Evolutionary conservation across 2,329 filamentous ascomycete species (phyloP).

Genomic region (Blumeriella jaapii): DNA sequence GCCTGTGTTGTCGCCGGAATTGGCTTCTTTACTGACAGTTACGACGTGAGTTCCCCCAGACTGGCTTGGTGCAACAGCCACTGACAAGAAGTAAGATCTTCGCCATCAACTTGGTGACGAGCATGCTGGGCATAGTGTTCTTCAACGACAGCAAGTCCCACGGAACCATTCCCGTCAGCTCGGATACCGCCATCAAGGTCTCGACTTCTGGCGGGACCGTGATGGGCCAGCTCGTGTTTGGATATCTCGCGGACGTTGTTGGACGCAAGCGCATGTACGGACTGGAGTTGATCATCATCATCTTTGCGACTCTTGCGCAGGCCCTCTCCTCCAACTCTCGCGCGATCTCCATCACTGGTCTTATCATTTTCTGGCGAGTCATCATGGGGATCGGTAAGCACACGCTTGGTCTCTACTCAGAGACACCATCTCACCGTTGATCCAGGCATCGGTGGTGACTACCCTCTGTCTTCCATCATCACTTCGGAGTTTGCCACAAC

Average conservation of each 20-base stretch:
- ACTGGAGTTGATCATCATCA: constrained; percentile 68
- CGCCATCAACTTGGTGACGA: constrained; percentile 24
- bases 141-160: constrained; percentile 17
- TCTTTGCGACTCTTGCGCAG: constrained; percentile 65
- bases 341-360: constrained; percentile 49
- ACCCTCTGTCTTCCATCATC: constrained; percentile 72
- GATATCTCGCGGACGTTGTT: constrained; percentile 64
- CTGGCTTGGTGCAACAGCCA: constrained; percentile 28
- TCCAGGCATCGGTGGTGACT: constrained; percentile 70
- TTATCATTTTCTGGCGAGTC: constrained; percentile 72
- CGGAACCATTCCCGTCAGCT: constrained; percentile 50
- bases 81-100: constrained; percentile 20
- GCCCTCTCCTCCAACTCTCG: constrained; percentile 52
- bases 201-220: constrained; percentile 76
- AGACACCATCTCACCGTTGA: no score
- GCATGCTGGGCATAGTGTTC: constrained; percentile 24
- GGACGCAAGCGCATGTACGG: constrained; percentile 73
- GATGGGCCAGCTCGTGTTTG: constrained; percentile 71
- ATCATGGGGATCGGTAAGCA: constrained; percentile 52
- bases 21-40: constrained; percentile 82
- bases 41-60: constrained; percentile 54
- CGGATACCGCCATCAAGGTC: constrained; percentile 77
- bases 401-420: not conserved
- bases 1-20: constrained; percentile 70
- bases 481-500: constrained; percentile 82